These are phyloP conservation scores for Sporisorium graminicola DNA, from an alignment of 1,284 basidiomycete genomes.

Conservation along the genomic window DNA sequence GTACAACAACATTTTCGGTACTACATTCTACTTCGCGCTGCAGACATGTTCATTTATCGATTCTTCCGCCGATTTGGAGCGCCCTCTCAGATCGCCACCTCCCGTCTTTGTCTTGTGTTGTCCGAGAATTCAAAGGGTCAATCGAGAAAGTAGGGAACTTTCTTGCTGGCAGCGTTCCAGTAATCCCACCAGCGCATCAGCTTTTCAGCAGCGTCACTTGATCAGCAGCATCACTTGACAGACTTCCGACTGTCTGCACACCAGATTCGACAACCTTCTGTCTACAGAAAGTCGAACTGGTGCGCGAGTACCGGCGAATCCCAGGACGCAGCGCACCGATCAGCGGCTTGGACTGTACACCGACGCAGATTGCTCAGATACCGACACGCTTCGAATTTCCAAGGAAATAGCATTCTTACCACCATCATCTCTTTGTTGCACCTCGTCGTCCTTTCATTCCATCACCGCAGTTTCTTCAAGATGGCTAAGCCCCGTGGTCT, in stretches of 20 bases:
- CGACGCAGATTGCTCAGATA: conserved; percentile 5
- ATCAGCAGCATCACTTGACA: background rate
- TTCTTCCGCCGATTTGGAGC: background rate
- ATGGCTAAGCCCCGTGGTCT: conserved; percentile 90
- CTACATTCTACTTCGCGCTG: too few relatives aligned
- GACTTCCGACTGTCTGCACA: background rate
- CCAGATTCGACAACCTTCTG: background rate
- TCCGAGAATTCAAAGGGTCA: background rate
- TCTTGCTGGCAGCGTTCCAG: background rate
- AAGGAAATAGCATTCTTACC: conserved; percentile 12
- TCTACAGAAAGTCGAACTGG: background rate
- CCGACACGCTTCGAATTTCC: background rate
- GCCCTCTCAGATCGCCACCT: background rate
- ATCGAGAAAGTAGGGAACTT: background rate
- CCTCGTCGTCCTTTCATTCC: background rate
- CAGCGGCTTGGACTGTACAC: conserved; percentile 9
- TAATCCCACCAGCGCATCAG: background rate
- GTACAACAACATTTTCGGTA: too few relatives aligned
- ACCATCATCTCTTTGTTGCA: conserved; percentile 7
- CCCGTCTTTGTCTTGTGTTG: too few relatives aligned
- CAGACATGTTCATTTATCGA: background rate
- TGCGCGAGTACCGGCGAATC: background rate
- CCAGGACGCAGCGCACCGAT: background rate
- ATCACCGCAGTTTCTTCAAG: conserved; percentile 50
- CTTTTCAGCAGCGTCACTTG: background rate